Conservation (phyloP, 2,329 filamentous ascomycete genomes). For the Neoscytalidium dimidiatum region DNA sequence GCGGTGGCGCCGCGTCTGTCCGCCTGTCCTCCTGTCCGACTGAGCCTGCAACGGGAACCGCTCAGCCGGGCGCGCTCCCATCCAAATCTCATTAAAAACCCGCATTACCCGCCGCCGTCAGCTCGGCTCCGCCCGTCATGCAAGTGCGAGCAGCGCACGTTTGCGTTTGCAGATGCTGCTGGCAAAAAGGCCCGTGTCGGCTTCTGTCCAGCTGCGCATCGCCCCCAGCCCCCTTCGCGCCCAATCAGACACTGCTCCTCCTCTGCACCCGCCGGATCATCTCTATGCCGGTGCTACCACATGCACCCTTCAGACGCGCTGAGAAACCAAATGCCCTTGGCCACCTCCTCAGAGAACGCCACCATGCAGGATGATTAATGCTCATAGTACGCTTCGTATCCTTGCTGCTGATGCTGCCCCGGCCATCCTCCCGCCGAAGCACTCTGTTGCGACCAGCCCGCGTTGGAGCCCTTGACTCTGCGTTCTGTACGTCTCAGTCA, state of each 20-base stretch:
- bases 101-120: constrained; percentile 18
- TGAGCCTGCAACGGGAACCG: too few relatives aligned
- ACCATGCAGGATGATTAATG: constrained; percentile 26
- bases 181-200: constrained; percentile 13
- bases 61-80: background rate
- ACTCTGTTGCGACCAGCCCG: constrained; percentile 32
- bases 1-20: background rate
- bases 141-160: constrained; percentile 14
- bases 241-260: background rate
- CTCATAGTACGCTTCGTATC: constrained; percentile 43
- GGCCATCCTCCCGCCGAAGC: constrained; percentile 34
- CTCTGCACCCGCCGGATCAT: constrained; percentile 1
- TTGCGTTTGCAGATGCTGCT: constrained; percentile 17
- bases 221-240: background rate
- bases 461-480: constrained; percentile 40
- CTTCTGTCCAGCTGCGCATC: constrained; percentile 11
- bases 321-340: constrained; percentile 7
- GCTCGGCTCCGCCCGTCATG: constrained; percentile 19
- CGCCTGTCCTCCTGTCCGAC: too few relatives aligned
- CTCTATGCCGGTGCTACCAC: constrained; percentile 11
- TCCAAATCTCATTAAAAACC: background rate
- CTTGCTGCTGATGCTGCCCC: constrained; percentile 34
- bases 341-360: constrained; percentile 1
- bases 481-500: constrained; percentile 42
- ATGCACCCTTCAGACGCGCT: constrained; percentile 11